Conservation (phyloP, 2,329 filamentous ascomycete genomes). For the Mollisia scopiformis region DNA sequence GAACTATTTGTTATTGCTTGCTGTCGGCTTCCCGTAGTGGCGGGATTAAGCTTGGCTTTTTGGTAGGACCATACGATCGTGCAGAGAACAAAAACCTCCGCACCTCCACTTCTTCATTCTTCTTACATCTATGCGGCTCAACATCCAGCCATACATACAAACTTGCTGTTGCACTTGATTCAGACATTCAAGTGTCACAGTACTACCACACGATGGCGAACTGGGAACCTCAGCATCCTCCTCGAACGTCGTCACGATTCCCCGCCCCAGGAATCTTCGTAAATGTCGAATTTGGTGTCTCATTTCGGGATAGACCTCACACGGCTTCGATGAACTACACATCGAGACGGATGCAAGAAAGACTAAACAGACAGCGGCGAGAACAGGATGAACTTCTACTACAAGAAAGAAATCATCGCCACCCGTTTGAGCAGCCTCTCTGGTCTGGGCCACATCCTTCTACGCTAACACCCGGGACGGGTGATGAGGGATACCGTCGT, state of each 20-base stretch:
- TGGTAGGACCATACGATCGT: constrained; percentile 1
- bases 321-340: constrained; percentile 30
- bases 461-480: constrained; percentile 5
- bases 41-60: constrained; percentile 6
- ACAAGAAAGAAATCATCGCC: constrained; percentile 7
- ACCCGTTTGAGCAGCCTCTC: constrained; percentile 1
- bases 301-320: constrained; percentile 27
- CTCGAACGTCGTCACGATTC: constrained; percentile 24
- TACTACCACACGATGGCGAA: constrained; percentile 21
- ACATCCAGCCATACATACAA: background rate
- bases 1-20: background rate
- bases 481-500: constrained; percentile 2
- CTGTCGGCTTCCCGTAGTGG: constrained; percentile 11
- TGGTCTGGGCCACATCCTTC: constrained; percentile 6
- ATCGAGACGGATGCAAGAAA: constrained; percentile 32
- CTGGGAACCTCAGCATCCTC: constrained; percentile 19
- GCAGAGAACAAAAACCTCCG: constrained; percentile 7
- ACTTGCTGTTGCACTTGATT: background rate
- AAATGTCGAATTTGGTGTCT: constrained; percentile 34
- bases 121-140: constrained; percentile 11
- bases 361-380: constrained; percentile 18
- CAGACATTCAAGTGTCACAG: background rate
- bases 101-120: constrained; percentile 1
- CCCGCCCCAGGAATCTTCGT: constrained; percentile 31
- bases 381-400: constrained; percentile 21